phyloP scores from a whole-genome alignment of 2,329 filamentous ascomycete species.

The Alternaria sp. region DNA sequence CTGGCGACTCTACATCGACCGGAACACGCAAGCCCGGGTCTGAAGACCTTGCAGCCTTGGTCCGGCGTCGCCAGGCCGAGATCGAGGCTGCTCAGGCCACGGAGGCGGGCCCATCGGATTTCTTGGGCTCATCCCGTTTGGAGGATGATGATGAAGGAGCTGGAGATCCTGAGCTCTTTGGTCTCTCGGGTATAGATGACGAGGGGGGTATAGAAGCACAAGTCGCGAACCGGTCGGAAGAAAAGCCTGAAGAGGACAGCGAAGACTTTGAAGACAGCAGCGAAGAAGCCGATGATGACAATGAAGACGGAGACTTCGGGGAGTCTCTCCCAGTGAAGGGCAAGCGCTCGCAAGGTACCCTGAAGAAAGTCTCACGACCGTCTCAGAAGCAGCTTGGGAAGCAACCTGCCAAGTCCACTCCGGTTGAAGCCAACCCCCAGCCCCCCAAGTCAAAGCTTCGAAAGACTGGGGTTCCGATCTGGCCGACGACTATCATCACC shows the following conservation, averaged over 20 bases:
- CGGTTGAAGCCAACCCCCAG: neutral
- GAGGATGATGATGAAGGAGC: neutral
- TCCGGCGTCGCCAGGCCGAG: neutral
- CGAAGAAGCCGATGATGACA: neutral
- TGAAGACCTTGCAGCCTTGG: neutral
- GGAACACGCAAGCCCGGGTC: neutral
- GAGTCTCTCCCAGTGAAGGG: neutral
- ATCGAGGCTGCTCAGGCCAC: neutral
- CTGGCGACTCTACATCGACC: neutral
- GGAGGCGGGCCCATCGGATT: accelerated
- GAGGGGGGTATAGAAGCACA: neutral
- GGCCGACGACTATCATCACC: neutral
- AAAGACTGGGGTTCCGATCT: neutral
- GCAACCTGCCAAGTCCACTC: neutral
- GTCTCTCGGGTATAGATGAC: neutral
- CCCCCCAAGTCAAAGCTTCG: neutral
- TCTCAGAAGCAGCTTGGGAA: neutral
- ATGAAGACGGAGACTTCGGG: neutral
- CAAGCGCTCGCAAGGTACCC: neutral
- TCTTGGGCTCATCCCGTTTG: neutral
- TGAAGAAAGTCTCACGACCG: neutral
- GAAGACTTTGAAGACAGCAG: neutral
- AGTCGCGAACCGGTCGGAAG: neutral
- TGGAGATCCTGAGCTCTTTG: neutral
- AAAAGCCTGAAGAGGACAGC: neutral